A percentile compares a stretch with the other conserved stretches of the same genome.
These are phyloP conservation scores for Yamadazyma triangularis DNA, from an alignment of 1,139 yeast genomes.

Conservation along the genomic window DNA sequence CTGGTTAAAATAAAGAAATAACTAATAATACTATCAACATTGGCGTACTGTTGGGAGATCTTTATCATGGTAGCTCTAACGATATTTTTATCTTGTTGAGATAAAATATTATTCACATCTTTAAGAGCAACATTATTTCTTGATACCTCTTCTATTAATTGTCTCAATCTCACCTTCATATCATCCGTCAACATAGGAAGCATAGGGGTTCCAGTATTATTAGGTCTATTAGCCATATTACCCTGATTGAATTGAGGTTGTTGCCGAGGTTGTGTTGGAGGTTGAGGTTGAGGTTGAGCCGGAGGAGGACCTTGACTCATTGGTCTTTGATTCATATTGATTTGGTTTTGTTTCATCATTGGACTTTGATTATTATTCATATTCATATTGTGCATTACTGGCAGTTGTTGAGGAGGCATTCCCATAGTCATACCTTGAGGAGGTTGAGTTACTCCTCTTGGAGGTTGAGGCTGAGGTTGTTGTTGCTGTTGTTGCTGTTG, in stretches of 20 bases:
- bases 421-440: slow-evolving; percentile 2
- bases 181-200: slow-evolving; percentile 43
- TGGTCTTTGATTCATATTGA: too few relatives aligned
- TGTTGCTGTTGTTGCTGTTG: slow-evolving; percentile 13
- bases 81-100: slow-evolving; percentile 59
- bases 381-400: slow-evolving; percentile 11
- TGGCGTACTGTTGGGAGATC: slow-evolving; percentile 59
- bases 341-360: slow-evolving; percentile 10
- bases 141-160: slow-evolving; percentile 65
- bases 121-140: slow-evolving; percentile 61
- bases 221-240: not conserved
- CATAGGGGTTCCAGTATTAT: slow-evolving; percentile 12
- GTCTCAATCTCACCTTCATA: slow-evolving; percentile 48
- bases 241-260: slow-evolving; percentile 6
- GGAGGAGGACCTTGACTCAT: slow-evolving; percentile 10
- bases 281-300: slow-evolving; percentile 3
- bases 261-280: slow-evolving; percentile 7
- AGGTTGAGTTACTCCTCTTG: slow-evolving; percentile 8
- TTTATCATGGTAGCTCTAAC: slow-evolving; percentile 56
- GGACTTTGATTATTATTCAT: slow-evolving; percentile 10
- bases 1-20: slow-evolving; percentile 72
- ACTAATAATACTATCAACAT: slow-evolving; percentile 73
- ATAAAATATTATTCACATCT: slow-evolving; percentile 57
- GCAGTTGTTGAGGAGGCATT: slow-evolving; percentile 16
- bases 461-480: slow-evolving; percentile 6